These are phyloP conservation scores for Spathaspora arborariae DNA, from an alignment of 805 yeast species.

Conservation along the genomic window DNA sequence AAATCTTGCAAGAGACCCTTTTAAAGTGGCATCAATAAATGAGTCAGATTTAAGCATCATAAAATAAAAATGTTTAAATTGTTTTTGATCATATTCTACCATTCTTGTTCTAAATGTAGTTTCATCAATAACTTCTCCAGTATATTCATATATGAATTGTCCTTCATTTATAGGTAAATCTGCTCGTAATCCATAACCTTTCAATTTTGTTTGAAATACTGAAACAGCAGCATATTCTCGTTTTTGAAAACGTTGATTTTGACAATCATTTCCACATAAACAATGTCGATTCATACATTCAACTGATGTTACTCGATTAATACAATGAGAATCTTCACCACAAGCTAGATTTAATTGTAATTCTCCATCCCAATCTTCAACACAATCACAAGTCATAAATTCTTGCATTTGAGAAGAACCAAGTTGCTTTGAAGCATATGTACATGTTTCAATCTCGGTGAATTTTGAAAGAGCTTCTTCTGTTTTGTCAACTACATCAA, in stretches of 20 bases:
- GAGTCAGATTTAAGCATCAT: conserved; percentile 94
- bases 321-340: conserved; percentile 83
- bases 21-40: conserved; percentile 89
- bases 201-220: conserved; percentile 75
- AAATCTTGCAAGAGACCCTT: conserved; percentile 86
- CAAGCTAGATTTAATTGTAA: conserved; percentile 59
- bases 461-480: conserved; percentile 65
- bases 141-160: conserved; percentile 84
- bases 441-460: conserved; percentile 51
- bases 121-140: conserved; percentile 91
- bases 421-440: conserved; percentile 54
- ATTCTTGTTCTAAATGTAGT: conserved; percentile 68
- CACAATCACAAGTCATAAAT: conserved; percentile 88
- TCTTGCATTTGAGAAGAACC: conserved; percentile 65
- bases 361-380: conserved; percentile 42
- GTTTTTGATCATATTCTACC: conserved; percentile 65
- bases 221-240: conserved; percentile 70
- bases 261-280: conserved; percentile 73
- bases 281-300: conserved; percentile 78
- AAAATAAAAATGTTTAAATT: conserved; percentile 81
- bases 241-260: conserved; percentile 84
- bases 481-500: conserved; percentile 53
- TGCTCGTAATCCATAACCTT: conserved; percentile 90
- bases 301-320: conserved; percentile 85
- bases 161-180: conserved; percentile 52